phyloP scores from a whole-genome alignment of 768 basidiomycete genomes.

The Podaxis sp. region DNA sequence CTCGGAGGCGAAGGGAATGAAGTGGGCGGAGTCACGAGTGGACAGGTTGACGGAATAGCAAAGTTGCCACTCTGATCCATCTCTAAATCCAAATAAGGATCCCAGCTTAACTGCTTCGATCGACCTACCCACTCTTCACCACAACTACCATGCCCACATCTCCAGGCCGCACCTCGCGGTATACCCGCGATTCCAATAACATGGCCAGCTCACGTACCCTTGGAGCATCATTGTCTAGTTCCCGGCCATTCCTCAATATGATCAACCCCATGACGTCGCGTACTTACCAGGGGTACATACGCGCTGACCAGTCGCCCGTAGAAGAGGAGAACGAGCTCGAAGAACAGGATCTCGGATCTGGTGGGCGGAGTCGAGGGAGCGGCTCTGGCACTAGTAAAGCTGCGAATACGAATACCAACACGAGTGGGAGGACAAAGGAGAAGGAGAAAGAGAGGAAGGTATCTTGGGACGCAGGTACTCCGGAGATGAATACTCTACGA shows the following conservation, averaged over 20 bases:
- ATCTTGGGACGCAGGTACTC: constrained; percentile 56
- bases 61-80: constrained; percentile 3
- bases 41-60: constrained; percentile 3
- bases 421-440: constrained; percentile 27
- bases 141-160: constrained; percentile 7
- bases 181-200: constrained; percentile 8
- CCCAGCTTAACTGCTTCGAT: neutral
- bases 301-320: constrained; percentile 66
- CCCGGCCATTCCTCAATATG: constrained; percentile 79
- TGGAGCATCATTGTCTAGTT: constrained; percentile 44
- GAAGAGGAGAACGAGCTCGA: constrained; percentile 68
- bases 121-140: neutral
- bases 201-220: constrained; percentile 14
- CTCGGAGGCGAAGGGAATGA: neutral
- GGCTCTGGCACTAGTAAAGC: constrained; percentile 39
- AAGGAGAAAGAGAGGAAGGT: constrained; percentile 48
- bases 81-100: constrained; percentile 2
- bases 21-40: neutral
- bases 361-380: constrained; percentile 64
- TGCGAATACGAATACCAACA: constrained; percentile 13
- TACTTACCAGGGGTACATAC: constrained; percentile 72
- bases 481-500: constrained; percentile 57
- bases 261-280: constrained; percentile 74
- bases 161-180: constrained; percentile 10
- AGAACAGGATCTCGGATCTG: constrained; percentile 36